Conservation (phyloP, 495 filamentous ascomycete species). For the Neurospora sp. region DNA sequence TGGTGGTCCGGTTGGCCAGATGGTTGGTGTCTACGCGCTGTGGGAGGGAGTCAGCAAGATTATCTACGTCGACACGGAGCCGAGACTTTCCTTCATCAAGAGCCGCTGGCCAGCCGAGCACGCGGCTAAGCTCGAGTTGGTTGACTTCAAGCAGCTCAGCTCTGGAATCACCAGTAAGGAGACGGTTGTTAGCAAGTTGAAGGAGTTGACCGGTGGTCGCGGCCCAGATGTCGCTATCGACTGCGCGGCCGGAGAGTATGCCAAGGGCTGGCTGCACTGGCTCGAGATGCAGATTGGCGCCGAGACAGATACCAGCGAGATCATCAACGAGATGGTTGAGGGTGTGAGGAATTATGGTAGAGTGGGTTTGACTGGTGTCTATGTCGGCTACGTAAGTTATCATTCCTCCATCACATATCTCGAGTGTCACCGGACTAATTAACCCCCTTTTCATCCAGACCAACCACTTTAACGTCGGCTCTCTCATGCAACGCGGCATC, state of each 20-base stretch:
- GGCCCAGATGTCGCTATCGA: slow-evolving; percentile 76
- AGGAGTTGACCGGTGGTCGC: slow-evolving; percentile 55
- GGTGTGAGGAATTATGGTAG: slow-evolving; percentile 66
- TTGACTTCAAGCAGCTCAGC: slow-evolving; percentile 39
- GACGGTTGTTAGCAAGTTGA: slow-evolving; percentile 59
- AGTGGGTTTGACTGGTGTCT: slow-evolving; percentile 70
- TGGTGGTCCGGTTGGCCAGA: slow-evolving; percentile 68
- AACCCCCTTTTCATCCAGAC: slow-evolving; percentile 37
- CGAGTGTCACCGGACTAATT: not conserved
- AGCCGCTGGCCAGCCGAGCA: slow-evolving; percentile 43
- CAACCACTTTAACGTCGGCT: slow-evolving; percentile 75
- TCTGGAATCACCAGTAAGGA: slow-evolving; percentile 37
- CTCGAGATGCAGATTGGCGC: slow-evolving; percentile 62
- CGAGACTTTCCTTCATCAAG: slow-evolving; percentile 59
- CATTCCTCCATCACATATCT: not conserved
- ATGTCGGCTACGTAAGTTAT: slow-evolving; percentile 65
- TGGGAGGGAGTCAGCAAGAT: slow-evolving; percentile 63
- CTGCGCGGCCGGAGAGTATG: slow-evolving; percentile 76
- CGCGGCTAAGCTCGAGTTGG: slow-evolving; percentile 27
- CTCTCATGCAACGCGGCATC: slow-evolving; percentile 80
- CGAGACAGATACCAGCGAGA: slow-evolving; percentile 81
- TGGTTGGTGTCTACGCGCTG: slow-evolving; percentile 64
- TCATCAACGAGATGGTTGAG: slow-evolving; percentile 81
- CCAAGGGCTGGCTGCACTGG: slow-evolving; percentile 74
- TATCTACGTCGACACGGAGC: slow-evolving; percentile 75